Base-by-base conservation (phyloP, 164 flowering plant species). In the Cinnamomum chago region DNA sequence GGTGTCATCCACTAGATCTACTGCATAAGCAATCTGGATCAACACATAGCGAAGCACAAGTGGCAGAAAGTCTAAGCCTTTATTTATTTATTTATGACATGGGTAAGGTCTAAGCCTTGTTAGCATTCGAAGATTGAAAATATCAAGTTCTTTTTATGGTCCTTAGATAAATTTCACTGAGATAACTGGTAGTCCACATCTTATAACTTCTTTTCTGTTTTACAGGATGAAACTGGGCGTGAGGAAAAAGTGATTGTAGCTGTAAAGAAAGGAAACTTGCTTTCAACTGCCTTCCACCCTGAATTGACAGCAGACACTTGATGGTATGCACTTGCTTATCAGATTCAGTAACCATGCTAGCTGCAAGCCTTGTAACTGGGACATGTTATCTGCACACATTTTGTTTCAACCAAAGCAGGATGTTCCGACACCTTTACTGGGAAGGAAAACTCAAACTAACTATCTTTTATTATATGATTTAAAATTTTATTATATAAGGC, bases 261-360 rank as follows among this genome's bases (percentile, higher is more conserved):
- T 30, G 92, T 92, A 30, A 95, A 78, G 82, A 98, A 95, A 78
- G 91, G 95, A 51, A 95, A 93, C 76, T 79, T 95, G 84, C 89
- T 95, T 17, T 97, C 81, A 58, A 95, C 99, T 67, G 96, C 98
- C 73, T 93, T 95, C 78, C 99, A 95, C 77, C 98, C 98, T 17
- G 99, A 95, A 80, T 79, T 95, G 79, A 95, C 99, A 65, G 90
- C 90, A 33, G 99, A 95, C 69, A 88, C 89, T 30, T 81, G 98
- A 79, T 95, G 99, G 99, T 92, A 87, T 60, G 58, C 60, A 18
- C 60, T 52, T 25, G 35, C 23, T 5, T 40, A 6, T 22, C 24
- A 60, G 23, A 27, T 64, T 27, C 2, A 17, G 58, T 52, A 62
- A 62, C 12, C 5, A 10, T 62, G 66, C 66, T 62, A 62, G 65